Evolutionary conservation across 2,329 filamentous ascomycete species (phyloP).

Genomic region (Bipolaris zeicola): DNA sequence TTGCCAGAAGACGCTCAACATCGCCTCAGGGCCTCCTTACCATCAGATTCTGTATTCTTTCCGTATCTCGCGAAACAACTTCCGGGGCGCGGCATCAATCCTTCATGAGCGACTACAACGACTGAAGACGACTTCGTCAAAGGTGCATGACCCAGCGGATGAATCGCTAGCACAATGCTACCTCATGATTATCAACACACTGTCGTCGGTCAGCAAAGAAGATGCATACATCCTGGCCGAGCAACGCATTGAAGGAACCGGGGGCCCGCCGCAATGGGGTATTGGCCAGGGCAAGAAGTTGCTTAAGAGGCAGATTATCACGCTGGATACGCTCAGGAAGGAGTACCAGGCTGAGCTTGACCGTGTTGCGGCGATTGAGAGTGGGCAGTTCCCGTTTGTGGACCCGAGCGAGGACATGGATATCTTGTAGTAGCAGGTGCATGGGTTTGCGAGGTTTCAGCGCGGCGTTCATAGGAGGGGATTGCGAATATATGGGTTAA

Average conservation of each 20-base stretch:
- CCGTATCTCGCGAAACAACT: slow-evolving; percentile 82
- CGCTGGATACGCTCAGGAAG: slow-evolving; percentile 81
- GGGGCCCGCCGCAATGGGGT: slow-evolving; percentile 33
- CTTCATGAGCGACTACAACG: slow-evolving; percentile 62
- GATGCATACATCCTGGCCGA: slow-evolving; percentile 79
- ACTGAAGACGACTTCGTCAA: slow-evolving; percentile 51
- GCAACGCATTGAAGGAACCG: slow-evolving; percentile 51
- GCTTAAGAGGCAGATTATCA: slow-evolving; percentile 76
- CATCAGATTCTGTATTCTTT: slow-evolving; percentile 92
- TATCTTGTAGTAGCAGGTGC: slow-evolving; percentile 35
- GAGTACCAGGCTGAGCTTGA: slow-evolving; percentile 92
- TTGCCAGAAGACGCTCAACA: slow-evolving; percentile 71
- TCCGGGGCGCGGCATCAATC: slow-evolving; percentile 73
- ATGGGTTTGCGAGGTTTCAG: slow-evolving; percentile 1
- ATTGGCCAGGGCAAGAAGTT: slow-evolving; percentile 45
- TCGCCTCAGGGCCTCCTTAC: slow-evolving; percentile 68
- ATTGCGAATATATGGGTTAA: slow-evolving; percentile 1
- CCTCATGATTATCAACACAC: slow-evolving; percentile 87
- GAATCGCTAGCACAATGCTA: slow-evolving; percentile 73
- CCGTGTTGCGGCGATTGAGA: slow-evolving; percentile 82
- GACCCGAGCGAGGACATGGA: slow-evolving; percentile 46
- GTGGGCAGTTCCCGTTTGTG: slow-evolving; percentile 83
- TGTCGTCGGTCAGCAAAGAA: slow-evolving; percentile 81
- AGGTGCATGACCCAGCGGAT: slow-evolving; percentile 54
- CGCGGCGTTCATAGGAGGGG: slow-evolving; percentile 5